Evolutionary conservation across 495 filamentous ascomycete species (phyloP), one percentile per base, ranked within the genome.

Genomic region (Aspergillus steynii): DNA sequence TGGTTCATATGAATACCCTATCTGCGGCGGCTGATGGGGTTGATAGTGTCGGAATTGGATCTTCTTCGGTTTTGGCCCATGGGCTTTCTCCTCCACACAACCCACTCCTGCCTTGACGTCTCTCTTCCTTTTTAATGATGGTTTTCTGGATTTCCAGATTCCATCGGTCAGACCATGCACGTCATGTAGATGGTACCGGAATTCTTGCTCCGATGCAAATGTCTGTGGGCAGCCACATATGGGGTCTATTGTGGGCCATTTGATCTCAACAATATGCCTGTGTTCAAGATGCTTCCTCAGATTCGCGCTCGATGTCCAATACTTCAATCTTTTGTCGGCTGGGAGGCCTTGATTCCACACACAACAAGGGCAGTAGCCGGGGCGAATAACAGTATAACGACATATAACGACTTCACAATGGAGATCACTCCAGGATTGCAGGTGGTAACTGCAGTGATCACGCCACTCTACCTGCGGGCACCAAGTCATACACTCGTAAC

Each of bases 51-150:
- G 46, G 49, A 52, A 59, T 42, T 37, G 14, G 10, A 59, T 37
- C 42, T 59, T 52, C 56, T 58, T 59, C 49, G 29, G 56, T 52
- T 20, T 49, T 59, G 27, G 14, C 25, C 34, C 56, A 51, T 59
- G 29, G 28, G 28, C 4, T 20, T 54, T 54, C 52, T 25, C 28
- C 8, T 31, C 52, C 28, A 54, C 20, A 37, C 29, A 31, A 14
- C 27, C 52, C 31, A 54, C 10, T 12, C 31, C 31, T 15, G 28
- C 20, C 29, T 45, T 55, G 34, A 14, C 29, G 15, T 55, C 29
- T 55, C 53, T 55, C 29, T 55, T 55, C 26, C 53, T 45, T 55
- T 55, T 55, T 55, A 27, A 37, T 25, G 6, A 20, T 37, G 53
- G 15, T 27, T 55, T 55, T 27, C 53, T 53, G 50, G 50, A 29